These are phyloP conservation scores for Coemansia sp. DNA, from an alignment of 192 early-diverging fungal genomes.

Conservation along the genomic window DNA sequence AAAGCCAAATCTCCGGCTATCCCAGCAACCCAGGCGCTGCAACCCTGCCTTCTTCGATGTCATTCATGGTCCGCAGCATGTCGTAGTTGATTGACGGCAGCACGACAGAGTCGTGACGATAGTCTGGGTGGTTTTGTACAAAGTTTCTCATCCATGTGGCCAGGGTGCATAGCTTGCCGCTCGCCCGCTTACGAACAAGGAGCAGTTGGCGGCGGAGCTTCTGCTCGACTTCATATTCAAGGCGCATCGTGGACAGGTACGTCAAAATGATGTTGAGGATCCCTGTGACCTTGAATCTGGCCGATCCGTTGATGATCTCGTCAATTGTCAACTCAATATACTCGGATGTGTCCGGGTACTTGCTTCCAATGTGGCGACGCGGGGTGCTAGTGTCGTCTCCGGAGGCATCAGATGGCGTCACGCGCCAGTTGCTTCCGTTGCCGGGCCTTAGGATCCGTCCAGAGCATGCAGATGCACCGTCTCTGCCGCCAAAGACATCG, in stretches of 20 bases:
- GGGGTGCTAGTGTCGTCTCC: background rate
- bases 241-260: constrained; percentile 74
- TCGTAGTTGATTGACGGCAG: constrained; percentile 82
- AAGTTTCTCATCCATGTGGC: constrained; percentile 92
- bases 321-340: constrained; percentile 81
- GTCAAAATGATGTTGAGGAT: constrained; percentile 75
- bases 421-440: constrained; percentile 14
- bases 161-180: constrained; percentile 79
- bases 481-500: constrained; percentile 63
- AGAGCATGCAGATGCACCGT: constrained; percentile 36
- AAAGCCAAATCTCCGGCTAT: background rate
- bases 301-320: constrained; percentile 90
- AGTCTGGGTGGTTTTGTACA: constrained; percentile 80
- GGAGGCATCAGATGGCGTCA: background rate
- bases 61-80: constrained; percentile 59
- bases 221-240: constrained; percentile 71
- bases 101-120: constrained; percentile 87
- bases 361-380: constrained; percentile 11
- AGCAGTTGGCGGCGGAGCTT: constrained; percentile 75
- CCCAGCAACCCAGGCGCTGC: constrained; percentile 44
- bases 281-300: constrained; percentile 67
- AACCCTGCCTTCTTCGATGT: constrained; percentile 46
- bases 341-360: constrained; percentile 52
- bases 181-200: constrained; percentile 75
- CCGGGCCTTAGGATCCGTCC: constrained; percentile 39